Percentiles rank a stretch among this genome's conserved stretches.
Evolutionary conservation across 2,329 filamentous ascomycete species (phyloP).

Genomic region (Bipolaris zeicola): DNA sequence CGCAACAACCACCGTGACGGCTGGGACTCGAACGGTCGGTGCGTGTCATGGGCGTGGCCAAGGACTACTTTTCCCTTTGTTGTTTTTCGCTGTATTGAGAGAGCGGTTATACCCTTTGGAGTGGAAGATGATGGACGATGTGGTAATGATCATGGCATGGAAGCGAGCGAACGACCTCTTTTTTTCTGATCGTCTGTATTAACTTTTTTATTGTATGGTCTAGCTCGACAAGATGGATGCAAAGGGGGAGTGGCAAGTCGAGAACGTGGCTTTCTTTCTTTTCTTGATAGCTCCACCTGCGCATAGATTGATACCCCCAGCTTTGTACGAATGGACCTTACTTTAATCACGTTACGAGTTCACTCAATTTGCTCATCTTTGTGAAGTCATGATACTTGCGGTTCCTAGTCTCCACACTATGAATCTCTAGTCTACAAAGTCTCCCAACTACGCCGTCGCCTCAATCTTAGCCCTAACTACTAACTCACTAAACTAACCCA

Average conservation of each 20-base stretch:
- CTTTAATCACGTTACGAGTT: neutral
- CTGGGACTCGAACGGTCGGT: neutral
- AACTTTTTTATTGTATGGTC: constrained; percentile 1
- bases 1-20: too few relatives aligned
- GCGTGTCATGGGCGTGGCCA: neutral
- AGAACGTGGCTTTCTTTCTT: constrained; percentile 4
- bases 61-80: neutral
- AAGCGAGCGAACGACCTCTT: constrained; percentile 3
- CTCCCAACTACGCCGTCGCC: too few relatives aligned
- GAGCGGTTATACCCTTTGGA: constrained; percentile 7
- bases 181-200: constrained; percentile 3
- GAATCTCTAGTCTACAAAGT: neutral
- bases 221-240: constrained; percentile 16
- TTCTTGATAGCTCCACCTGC: constrained; percentile 16
- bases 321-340: constrained; percentile 2
- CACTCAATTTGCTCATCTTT: too few relatives aligned
- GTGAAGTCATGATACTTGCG: too few relatives aligned
- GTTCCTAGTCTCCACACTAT: neutral
- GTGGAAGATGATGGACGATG: neutral
- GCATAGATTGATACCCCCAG: constrained; percentile 11
- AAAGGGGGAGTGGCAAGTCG: constrained; percentile 12
- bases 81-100: neutral
- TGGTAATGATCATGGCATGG: constrained; percentile 11
- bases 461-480: too few relatives aligned
- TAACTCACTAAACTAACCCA: too few relatives aligned